phyloP scores from a whole-genome alignment of 1,139 yeast genomes.

The Nakaseomyces glabratus region DNA sequence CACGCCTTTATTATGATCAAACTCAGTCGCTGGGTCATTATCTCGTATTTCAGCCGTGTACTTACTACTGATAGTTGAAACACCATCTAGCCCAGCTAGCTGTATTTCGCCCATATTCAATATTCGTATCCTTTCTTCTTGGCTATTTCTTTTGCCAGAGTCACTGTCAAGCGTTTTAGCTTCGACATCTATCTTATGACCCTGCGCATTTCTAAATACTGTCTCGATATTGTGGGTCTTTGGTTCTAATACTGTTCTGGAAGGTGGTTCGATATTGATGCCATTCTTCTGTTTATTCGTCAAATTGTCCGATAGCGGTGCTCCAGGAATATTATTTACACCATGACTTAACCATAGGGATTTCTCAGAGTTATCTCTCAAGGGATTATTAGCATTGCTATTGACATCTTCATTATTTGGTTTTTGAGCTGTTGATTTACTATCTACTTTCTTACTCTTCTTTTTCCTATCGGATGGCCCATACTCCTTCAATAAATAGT shows the following conservation, averaged over 20 bases:
- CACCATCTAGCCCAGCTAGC: conserved; percentile 9
- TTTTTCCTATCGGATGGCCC: conserved; percentile 16
- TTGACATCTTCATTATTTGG: no score
- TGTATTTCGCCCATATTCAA: conserved; percentile 43
- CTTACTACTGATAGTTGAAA: not conserved
- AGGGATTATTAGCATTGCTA: no score
- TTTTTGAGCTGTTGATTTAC: conserved; percentile 11
- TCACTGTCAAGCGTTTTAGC: conserved; percentile 30
- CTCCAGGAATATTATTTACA: no score
- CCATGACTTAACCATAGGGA: no score
- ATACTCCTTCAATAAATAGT: conserved; percentile 20
- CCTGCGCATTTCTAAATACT: conserved; percentile 52
- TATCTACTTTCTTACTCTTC: conserved; percentile 18
- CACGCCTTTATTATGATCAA: conserved; percentile 21
- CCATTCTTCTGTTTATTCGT: no score
- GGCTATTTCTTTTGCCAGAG: conserved; percentile 23
- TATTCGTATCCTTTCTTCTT: conserved; percentile 30
- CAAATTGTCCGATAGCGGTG: no score
- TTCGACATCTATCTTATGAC: conserved; percentile 41
- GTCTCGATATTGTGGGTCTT: no score
- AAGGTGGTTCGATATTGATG: no score
- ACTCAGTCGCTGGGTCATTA: conserved; percentile 60
- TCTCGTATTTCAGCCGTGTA: not conserved
- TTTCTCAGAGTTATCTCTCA: no score
- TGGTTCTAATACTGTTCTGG: no score